Evolutionary conservation across 352 stramenopile species (phyloP), one percentile per base, ranked within the genome.

Genomic region (Globisporangium nunn): DNA sequence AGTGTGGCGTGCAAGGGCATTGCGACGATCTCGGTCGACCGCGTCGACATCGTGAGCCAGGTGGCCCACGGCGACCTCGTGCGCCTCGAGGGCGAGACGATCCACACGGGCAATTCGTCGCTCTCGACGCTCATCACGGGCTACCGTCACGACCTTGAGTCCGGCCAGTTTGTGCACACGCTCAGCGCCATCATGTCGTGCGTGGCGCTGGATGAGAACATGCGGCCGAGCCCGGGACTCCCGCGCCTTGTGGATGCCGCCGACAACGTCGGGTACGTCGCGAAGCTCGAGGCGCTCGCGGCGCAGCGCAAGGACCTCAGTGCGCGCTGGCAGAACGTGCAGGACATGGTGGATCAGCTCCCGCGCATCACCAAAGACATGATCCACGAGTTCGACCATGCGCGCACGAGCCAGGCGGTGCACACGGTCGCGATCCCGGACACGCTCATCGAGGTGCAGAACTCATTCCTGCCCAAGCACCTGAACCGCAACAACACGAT

Each of bases 181-280:
- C 61, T 87, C 43, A 85, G 75, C 48, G 78, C 78, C 10, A 86
- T 83, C 61, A 87, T 89, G 75, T 83, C 78, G 56, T 82, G 70
- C 53, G 78, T 89, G 30, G 78, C 78, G 39, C 59, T 89, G 54
- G 74, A 89, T 57, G 68, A 80, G 59, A 70, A 85, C 62, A 82
- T 80, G 65, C 76, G 73, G 8, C 74, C 78, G 31, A 71, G 70
- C 37, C 74, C 74, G 11, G 72, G 74, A 0, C 66, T 89, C 8
- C 76, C 78, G 6, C 72, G 74, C 12, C 56, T 89, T 2, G 52
- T 65, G 30, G 67, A 84, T 51, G 62, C 64, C 2, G 56, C 65
- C 10, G 56, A 54, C 31, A 71, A 80, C 59, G 59, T 64, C 2
- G 69, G 69, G 12, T 78, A 87, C 50, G 63, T 85, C 6, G 56